These are phyloP conservation scores for Penstemon eatonii DNA, from an alignment of 257 asterid species.

Conservation along the genomic window DNA sequence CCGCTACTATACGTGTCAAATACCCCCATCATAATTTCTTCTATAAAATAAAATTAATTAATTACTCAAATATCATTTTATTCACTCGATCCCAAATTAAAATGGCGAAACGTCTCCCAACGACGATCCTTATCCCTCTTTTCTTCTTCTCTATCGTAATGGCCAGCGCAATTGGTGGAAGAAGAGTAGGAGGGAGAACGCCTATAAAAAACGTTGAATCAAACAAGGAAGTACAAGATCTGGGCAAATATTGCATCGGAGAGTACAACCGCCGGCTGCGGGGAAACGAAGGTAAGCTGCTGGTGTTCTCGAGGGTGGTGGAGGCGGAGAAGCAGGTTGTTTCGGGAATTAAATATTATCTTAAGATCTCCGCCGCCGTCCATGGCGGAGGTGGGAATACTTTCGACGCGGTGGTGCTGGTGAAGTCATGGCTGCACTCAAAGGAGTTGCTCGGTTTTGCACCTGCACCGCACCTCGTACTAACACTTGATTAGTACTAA, in stretches of 20 bases:
- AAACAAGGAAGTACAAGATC: constrained; percentile 51
- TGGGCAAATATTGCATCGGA: constrained; percentile 58
- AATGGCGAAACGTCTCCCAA: neutral
- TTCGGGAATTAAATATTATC: constrained; percentile 65
- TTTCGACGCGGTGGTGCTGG: constrained; percentile 56
- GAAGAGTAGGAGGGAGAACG: constrained; percentile 46
- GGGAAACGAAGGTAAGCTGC: constrained; percentile 25
- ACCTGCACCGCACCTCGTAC: constrained; percentile 35
- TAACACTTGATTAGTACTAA: neutral
- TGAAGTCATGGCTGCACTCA: constrained; percentile 48
- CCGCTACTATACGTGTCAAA: constrained; percentile 19
- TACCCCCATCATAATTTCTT: neutral
- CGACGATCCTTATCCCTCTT: neutral
- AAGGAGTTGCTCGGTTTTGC: constrained; percentile 41
- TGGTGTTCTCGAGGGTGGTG: constrained; percentile 47
- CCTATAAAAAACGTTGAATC: constrained; percentile 44
- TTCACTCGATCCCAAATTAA: too few relatives aligned
- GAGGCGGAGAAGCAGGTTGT: constrained; percentile 76
- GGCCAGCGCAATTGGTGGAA: constrained; percentile 24
- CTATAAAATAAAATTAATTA: too few relatives aligned
- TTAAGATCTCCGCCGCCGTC: constrained; percentile 43
- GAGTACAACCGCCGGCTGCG: constrained; percentile 41
- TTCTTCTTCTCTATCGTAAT: neutral
- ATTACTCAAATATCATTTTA: too few relatives aligned
- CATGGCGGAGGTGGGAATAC: constrained; percentile 21